Conservation (phyloP, 208 protist species). For the Leptomonas seymouri region DNA sequence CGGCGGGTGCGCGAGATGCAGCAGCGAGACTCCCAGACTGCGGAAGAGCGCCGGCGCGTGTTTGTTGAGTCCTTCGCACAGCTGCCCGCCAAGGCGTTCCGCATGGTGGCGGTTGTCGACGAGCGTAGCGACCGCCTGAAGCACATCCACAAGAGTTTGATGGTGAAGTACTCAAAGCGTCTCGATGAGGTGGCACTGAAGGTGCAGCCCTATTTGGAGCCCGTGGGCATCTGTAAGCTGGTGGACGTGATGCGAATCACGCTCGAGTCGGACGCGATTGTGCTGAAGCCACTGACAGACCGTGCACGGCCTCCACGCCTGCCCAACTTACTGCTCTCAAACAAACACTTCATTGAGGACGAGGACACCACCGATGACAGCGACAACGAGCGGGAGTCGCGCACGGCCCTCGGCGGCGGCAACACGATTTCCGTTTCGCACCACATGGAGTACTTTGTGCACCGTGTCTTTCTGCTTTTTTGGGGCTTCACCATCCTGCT, state of each 20-base stretch:
- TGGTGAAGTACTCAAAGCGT: conserved; percentile 61
- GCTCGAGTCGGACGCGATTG: conserved; percentile 73
- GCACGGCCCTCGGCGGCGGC: conserved; percentile 57
- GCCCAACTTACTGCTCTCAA: conserved; percentile 58
- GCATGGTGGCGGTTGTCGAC: conserved; percentile 76
- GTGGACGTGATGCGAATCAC: conserved; percentile 80
- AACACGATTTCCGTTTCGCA: conserved; percentile 82
- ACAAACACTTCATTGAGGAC: conserved; percentile 57
- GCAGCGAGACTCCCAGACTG: conserved; percentile 44
- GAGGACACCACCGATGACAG: conserved; percentile 85
- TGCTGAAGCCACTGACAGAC: conserved; percentile 73
- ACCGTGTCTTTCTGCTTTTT: conserved; percentile 71
- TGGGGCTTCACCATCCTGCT: conserved; percentile 71
- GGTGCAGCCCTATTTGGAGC: conserved; percentile 71
- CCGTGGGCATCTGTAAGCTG: conserved; percentile 77
- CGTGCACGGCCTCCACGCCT: conserved; percentile 69
- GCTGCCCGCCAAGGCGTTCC: conserved; percentile 71
- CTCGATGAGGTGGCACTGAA: conserved; percentile 71
- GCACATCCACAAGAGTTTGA: conserved; percentile 77
- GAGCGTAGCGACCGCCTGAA: conserved; percentile 67
- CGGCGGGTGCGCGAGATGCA: conserved; percentile 55
- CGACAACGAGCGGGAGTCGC: conserved; percentile 76
- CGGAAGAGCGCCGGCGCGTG: conserved; percentile 61
- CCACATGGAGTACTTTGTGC: conserved; percentile 87
- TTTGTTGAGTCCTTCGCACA: conserved; percentile 68